phyloP scores from a whole-genome alignment of 768 basidiomycete species.

The Termitomyces sp. region DNA sequence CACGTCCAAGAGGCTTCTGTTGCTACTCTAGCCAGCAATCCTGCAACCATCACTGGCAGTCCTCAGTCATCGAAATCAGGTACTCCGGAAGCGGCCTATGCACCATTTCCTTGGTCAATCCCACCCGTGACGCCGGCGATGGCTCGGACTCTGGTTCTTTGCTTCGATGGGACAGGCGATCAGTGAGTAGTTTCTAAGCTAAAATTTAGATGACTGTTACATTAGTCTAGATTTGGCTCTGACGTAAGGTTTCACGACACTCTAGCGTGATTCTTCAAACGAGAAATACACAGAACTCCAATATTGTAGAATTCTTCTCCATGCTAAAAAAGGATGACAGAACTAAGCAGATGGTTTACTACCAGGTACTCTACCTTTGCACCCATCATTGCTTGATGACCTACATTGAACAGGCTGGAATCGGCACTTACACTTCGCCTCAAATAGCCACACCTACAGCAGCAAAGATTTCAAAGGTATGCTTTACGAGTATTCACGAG shows the following conservation, averaged over 20 bases:
- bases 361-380: slow-evolving; percentile 23
- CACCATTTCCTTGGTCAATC: slow-evolving; percentile 1
- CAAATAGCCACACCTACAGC: slow-evolving; percentile 41
- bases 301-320: slow-evolving; percentile 32
- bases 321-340: slow-evolving; percentile 31
- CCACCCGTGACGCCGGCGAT: background rate
- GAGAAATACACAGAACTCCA: slow-evolving; percentile 25
- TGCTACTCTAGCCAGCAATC: background rate
- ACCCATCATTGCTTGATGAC: background rate
- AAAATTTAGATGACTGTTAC: background rate
- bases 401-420: slow-evolving; percentile 33
- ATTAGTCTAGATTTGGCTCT: slow-evolving; percentile 16
- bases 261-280: background rate
- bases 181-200: slow-evolving; percentile 23
- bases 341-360: slow-evolving; percentile 34
- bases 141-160: slow-evolving; percentile 38
- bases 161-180: slow-evolving; percentile 31
- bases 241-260: slow-evolving; percentile 11
- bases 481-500: too few relatives aligned
- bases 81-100: background rate
- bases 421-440: slow-evolving; percentile 54
- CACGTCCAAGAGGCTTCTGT: background rate
- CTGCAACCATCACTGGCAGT: slow-evolving; percentile 1
- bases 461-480: slow-evolving; percentile 27
- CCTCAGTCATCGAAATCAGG: background rate